Base-by-base conservation (phyloP, 306 rosid species). In the Citrullus amarus region DNA sequence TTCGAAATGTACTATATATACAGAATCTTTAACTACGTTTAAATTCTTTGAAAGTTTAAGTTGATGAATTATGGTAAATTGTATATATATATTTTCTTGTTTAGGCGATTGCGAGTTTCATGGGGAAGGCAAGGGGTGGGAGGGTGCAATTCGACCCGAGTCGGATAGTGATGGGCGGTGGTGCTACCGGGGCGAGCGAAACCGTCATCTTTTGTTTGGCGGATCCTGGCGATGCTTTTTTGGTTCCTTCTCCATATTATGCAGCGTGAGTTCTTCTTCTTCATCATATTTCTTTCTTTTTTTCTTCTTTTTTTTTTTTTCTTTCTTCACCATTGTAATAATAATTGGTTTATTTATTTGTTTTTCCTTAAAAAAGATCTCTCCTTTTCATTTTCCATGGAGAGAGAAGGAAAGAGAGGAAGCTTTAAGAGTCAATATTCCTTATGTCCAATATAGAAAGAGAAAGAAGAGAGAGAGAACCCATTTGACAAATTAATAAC, bases 101-200 rank as follows among this genome's bases (percentile, higher is more conserved):
- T 48, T 84, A 95, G 98, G 97, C 85, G 6, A 83, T 95, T 79
- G 97, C 98, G 2, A 91, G 82, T 15, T 95, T 88, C 72, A 95
- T 95, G 98, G 90, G 90, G 11, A 92, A 81, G 81, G 91, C 80
- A 66, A 91, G 98, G 82, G 97, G 97, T 41, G 92, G 89, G 28
- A 86, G 93, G 43, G 97, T 89, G 46, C 81, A 22, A 79, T 95
- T 88, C 82, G 93, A 92, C 82, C 90, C 96, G 0, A 69, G 81
- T 50, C 88, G 98, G 9, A 80, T 95, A 77, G 79, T 95, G 77
- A 92, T 95, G 98, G 81, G 92, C 66, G 98, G 98, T 4, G 98
- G 98, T 10, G 98, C 98, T 3, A 95, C 98, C 6, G 98, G 98
- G 0, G 98, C 97, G 17, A 92, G 90, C 28, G 98, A 95, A 82